Percentiles rank a stretch among this genome's conserved stretches.
phyloP scores from a whole-genome alignment of 106 monocot genomes.

The Platanthera guangdongensis region DNA sequence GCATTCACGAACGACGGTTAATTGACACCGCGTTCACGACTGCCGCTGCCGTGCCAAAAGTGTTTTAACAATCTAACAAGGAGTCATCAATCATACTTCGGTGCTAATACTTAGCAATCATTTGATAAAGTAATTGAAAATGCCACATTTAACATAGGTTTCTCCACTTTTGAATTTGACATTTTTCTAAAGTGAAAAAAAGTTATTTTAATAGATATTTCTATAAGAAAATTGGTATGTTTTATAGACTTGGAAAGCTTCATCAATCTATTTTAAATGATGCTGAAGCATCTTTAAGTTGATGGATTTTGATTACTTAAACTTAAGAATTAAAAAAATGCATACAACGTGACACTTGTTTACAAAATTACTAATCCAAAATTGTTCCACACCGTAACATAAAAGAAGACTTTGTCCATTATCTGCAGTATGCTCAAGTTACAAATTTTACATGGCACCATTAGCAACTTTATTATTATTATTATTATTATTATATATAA shows the following conservation, averaged over 20 bases:
- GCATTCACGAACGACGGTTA: too few relatives aligned
- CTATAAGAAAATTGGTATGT: not conserved
- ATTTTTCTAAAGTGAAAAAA: not conserved
- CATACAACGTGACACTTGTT: not conserved
- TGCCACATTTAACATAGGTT: too few relatives aligned
- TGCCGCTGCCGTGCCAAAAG: too few relatives aligned
- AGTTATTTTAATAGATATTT: not conserved
- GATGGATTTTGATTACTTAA: not conserved
- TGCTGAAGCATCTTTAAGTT: not conserved
- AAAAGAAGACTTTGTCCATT: too few relatives aligned
- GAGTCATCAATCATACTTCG: not conserved
- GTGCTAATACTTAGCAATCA: too few relatives aligned
- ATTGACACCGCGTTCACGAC: too few relatives aligned
- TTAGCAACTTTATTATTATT: not conserved
- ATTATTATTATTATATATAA: too few relatives aligned
- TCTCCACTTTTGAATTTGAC: too few relatives aligned
- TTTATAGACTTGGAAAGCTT: not conserved
- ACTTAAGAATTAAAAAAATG: not conserved
- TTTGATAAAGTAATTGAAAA: too few relatives aligned
- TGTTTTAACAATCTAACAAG: not conserved
- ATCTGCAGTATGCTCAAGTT: too few relatives aligned
- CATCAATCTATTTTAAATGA: slow-evolving; percentile 2
- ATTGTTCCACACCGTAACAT: too few relatives aligned
- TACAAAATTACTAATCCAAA: not conserved
- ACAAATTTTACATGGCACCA: not conserved